Evolutionary conservation across 1,139 yeast species (phyloP), one percentile per base, ranked within the genome.

Genomic region (Candida sp.): DNA sequence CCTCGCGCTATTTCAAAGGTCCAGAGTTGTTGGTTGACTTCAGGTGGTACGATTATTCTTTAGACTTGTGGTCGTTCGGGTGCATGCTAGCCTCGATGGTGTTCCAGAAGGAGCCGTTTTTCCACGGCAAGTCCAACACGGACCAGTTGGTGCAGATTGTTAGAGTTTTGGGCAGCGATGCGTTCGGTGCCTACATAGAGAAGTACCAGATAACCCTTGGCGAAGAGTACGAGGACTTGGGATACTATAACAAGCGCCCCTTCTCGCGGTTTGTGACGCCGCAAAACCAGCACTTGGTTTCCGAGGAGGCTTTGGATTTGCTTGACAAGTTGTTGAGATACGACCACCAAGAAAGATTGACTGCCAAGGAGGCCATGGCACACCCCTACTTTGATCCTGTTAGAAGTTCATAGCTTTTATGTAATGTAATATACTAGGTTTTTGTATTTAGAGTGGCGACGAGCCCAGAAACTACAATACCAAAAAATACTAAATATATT

Each of bases 21-120:
- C 99, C 99, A 1, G 99, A 96, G 68, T 78, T 96, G 61, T 77
- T 96, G 54, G 96, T 94, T n/a, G 96, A 94, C 69, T 84, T 89
- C 66, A 88, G 96, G 62, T 88, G 86, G 73, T 96, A 96, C 70
- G 99, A 94, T 72, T 96, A 96, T 69, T 89, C 97, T 6, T 78
- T 96, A 50, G 99, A 96, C 69, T 72, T 96, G 70, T 96, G 99
- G 99, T 90, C 97, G 3, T 87, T 86, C 57, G 99, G 99, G 39
- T 96, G 98, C 55, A 93, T 93, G 94, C 76, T 94, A 57, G 99
- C 99, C n/a, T 90, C 98, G 12, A 90, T 96, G 82, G 88, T 94
- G 32, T 94, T 94, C 74, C 88, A 90, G 69, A 93, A 91, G 69
- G 99, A 96, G 65, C 99, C 99, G 3, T 93, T 96, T 63, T 96